Base-by-base conservation (phyloP, 139 green algal genomes). In the Haematococcus lacustris region DNA sequence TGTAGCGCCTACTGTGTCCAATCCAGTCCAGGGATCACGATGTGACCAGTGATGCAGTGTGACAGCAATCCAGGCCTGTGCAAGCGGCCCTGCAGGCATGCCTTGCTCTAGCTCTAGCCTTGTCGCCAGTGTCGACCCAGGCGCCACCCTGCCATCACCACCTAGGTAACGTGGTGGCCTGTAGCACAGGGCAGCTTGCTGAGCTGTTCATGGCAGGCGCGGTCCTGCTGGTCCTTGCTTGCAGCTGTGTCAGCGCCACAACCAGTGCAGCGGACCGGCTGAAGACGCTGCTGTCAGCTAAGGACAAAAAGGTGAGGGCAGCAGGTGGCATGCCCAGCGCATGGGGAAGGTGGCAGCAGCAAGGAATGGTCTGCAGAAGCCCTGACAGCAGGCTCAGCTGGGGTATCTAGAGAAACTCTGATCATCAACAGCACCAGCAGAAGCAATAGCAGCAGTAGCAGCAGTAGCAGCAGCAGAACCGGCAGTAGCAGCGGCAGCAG, bases 291-390 rank as follows among this genome's bases (percentile, higher is more conserved):
- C 79, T 97, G 35, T 76, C 67, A 0, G 65, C 89, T 0, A 78
- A 81, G 66, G 90, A 97, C 76, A 85, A 83, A 78, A 93, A 93
- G 76, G 84, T 78, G n/a, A 76, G 37, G 33, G n/a, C n/a, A n/a
- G n/a, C n/a, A n/a, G n/a, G n/a, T n/a, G n/a, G n/a, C n/a, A n/a
- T n/a, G n/a, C n/a, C n/a, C n/a, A n/a, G n/a, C n/a, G n/a, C n/a
- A n/a, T n/a, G n/a, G n/a, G n/a, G n/a, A n/a, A n/a, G n/a, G 23
- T 64, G 53, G 9, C 9, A 64, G 26, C n/a, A n/a, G n/a, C n/a
- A n/a, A n/a, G n/a, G n/a, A n/a, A n/a, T n/a, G n/a, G n/a, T n/a
- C n/a, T n/a, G n/a, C n/a, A n/a, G n/a, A n/a, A n/a, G n/a, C n/a
- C n/a, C n/a, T n/a, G n/a, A n/a, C n/a, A n/a, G n/a, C n/a, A n/a